Evolutionary conservation across 1,284 basidiomycete species (phyloP).

Genomic region (Leccinum cinnamomeum): DNA sequence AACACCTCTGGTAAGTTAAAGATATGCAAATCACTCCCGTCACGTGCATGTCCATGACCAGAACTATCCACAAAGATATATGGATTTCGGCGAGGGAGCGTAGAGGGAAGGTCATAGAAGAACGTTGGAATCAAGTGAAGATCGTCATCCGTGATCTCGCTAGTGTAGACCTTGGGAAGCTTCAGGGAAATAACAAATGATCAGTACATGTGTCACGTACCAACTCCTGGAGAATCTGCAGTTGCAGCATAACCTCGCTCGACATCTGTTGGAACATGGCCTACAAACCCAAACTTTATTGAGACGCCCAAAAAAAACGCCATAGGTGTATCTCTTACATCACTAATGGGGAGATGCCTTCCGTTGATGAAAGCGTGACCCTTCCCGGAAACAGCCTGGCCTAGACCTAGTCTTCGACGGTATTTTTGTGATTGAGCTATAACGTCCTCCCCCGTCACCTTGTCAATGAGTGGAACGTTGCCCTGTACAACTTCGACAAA

Average conservation of each 20-base stretch:
- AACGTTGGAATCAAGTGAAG: conserved; percentile 59
- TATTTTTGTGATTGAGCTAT: conserved; percentile 52
- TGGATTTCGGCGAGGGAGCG: conserved; percentile 66
- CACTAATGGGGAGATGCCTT: conserved; percentile 68
- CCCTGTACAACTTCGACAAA: conserved; percentile 46
- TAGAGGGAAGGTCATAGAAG: conserved; percentile 88
- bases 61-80: conserved; percentile 57
- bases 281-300: conserved; percentile 39
- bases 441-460: conserved; percentile 24
- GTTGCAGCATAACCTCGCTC: conserved; percentile 56
- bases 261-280: conserved; percentile 69
- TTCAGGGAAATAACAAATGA: conserved; percentile 4
- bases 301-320: not conserved
- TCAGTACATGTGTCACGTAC: conserved; percentile 37
- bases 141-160: conserved; percentile 59
- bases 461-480: conserved; percentile 25
- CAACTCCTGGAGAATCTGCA: conserved; percentile 72
- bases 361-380: conserved; percentile 89
- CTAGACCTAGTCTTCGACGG: conserved; percentile 50
- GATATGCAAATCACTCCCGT: conserved; percentile 17
- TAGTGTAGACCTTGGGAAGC: conserved; percentile 59
- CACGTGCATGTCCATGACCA: conserved; percentile 13
- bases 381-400: conserved; percentile 21
- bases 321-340: conserved; percentile 49
- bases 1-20: conserved; percentile 32